Evolutionary conservation across 768 basidiomycete species (phyloP).

Genomic region (Pulveroboletus sp.): DNA sequence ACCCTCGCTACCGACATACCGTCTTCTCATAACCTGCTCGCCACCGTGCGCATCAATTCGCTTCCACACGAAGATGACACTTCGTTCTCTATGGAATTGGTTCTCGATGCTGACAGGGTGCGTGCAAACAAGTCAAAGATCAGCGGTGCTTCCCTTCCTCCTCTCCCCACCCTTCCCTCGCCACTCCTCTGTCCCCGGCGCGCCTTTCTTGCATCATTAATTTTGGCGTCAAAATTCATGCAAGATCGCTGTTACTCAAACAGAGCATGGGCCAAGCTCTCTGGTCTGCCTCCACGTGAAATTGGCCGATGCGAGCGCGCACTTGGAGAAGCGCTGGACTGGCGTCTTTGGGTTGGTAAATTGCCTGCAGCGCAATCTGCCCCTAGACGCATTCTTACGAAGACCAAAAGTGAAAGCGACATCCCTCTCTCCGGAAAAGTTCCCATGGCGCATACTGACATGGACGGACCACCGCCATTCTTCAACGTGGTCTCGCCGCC

Average conservation of each 20-base stretch:
- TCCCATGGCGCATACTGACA: background rate
- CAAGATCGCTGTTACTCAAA: slow-evolving; percentile 95
- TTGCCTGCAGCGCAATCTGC: slow-evolving; percentile 36
- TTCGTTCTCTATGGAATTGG: slow-evolving; percentile 19
- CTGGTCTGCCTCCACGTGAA: slow-evolving; percentile 81
- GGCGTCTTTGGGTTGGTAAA: slow-evolving; percentile 93
- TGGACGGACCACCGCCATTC: slow-evolving; percentile 1
- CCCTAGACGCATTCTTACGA: slow-evolving; percentile 38
- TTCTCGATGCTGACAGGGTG: slow-evolving; percentile 8
- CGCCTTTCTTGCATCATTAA: slow-evolving; percentile 82
- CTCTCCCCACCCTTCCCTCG: slow-evolving; percentile 55
- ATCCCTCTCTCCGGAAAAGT: slow-evolving; percentile 17
- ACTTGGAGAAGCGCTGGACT: slow-evolving; percentile 79
- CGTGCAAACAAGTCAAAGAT: slow-evolving; percentile 11
- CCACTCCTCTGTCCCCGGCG: slow-evolving; percentile 86
- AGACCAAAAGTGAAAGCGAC: slow-evolving; percentile 51
- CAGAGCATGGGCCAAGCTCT: slow-evolving; percentile 90
- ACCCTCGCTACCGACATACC: slow-evolving; percentile 4
- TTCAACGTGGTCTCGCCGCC: slow-evolving; percentile 9
- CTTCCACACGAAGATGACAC: slow-evolving; percentile 13
- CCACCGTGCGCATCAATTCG: slow-evolving; percentile 44
- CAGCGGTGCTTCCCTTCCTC: slow-evolving; percentile 22
- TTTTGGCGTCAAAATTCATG: slow-evolving; percentile 87
- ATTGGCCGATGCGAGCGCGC: slow-evolving; percentile 87
- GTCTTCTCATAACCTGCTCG: slow-evolving; percentile 29